These are phyloP conservation scores for Serpula lacrymans DNA, from an alignment of 768 basidiomycete species.

Conservation along the genomic window DNA sequence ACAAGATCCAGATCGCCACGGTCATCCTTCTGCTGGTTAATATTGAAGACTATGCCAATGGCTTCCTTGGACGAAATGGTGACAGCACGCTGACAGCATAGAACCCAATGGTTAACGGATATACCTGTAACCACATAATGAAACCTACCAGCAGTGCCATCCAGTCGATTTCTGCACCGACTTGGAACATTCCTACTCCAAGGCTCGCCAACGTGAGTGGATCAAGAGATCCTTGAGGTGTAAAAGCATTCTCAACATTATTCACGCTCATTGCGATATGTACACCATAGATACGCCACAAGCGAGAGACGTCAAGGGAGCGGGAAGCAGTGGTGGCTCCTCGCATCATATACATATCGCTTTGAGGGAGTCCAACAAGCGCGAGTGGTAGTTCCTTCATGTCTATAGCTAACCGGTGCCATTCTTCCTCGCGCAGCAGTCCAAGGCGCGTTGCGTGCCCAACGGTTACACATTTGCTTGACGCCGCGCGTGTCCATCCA, in stretches of 20 bases:
- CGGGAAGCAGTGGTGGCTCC: slow-evolving; percentile 41
- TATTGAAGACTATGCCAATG: slow-evolving; percentile 31
- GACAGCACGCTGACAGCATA: slow-evolving; percentile 41
- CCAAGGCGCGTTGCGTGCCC: slow-evolving; percentile 62
- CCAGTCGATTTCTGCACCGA: slow-evolving; percentile 46
- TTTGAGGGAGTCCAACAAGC: slow-evolving; percentile 59
- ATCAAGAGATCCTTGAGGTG: slow-evolving; percentile 63
- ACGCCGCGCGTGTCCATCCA: slow-evolving; percentile 21
- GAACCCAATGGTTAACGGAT: neutral
- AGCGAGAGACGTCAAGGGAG: slow-evolving; percentile 51
- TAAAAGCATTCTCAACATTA: slow-evolving; percentile 67
- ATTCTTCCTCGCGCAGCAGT: slow-evolving; percentile 43
- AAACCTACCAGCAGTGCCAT: slow-evolving; percentile 44
- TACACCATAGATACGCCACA: slow-evolving; percentile 42
- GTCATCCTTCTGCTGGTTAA: slow-evolving; percentile 15
- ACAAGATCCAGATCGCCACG: slow-evolving; percentile 24
- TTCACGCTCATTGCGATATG: slow-evolving; percentile 57
- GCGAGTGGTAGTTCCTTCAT: slow-evolving; percentile 42
- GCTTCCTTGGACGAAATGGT: slow-evolving; percentile 51
- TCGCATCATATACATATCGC: slow-evolving; percentile 64
- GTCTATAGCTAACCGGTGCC: slow-evolving; percentile 38
- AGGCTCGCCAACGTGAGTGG: slow-evolving; percentile 58
- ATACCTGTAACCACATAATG: slow-evolving; percentile 3
- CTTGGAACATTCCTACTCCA: slow-evolving; percentile 57
- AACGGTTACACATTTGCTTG: slow-evolving; percentile 45